Evolutionary conservation across 1,284 basidiomycete genomes (phyloP).

Genomic region (Cryptococcus amylolentus): DNA sequence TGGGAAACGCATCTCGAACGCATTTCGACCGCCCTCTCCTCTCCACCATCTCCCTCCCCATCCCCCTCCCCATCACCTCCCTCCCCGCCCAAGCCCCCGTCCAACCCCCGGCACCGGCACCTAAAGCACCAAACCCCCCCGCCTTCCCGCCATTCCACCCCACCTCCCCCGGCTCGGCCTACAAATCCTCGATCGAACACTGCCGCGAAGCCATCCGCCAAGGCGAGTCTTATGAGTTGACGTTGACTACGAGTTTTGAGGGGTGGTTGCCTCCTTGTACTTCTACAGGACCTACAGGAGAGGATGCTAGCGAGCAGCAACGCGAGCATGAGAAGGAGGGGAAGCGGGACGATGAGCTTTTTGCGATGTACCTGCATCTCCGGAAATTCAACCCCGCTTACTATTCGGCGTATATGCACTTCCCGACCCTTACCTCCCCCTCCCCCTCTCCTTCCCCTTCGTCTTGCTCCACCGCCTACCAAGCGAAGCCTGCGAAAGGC

Average conservation of each 20-base stretch:
- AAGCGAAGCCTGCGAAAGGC: constrained; percentile 53
- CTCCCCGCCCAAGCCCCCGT: constrained; percentile 4
- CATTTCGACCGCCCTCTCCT: constrained; percentile 10
- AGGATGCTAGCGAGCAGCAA: no score
- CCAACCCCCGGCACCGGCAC: no score
- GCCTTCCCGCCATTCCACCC: constrained; percentile 38
- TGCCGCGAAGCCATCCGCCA: constrained; percentile 73
- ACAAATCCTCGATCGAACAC: constrained; percentile 67
- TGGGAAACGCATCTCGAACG: constrained; percentile 21
- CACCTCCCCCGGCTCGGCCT: constrained; percentile 51
- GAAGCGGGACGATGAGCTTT: constrained; percentile 16
- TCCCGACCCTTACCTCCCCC: constrained; percentile 51
- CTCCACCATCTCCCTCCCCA: neutral
- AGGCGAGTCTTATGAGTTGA: constrained; percentile 95
- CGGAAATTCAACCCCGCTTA: constrained; percentile 83
- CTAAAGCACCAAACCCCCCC: no score
- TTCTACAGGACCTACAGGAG: no score
- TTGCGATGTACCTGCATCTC: constrained; percentile 55
- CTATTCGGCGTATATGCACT: constrained; percentile 75
- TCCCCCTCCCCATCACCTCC: neutral
- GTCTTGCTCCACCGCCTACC: no score
- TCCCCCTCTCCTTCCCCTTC: neutral
- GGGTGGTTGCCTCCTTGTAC: no score
- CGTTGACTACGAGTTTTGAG: constrained; percentile 65
- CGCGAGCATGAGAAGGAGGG: no score